phyloP scores from a whole-genome alignment of 352 stramenopile species.

The Phytophthora lateralis region DNA sequence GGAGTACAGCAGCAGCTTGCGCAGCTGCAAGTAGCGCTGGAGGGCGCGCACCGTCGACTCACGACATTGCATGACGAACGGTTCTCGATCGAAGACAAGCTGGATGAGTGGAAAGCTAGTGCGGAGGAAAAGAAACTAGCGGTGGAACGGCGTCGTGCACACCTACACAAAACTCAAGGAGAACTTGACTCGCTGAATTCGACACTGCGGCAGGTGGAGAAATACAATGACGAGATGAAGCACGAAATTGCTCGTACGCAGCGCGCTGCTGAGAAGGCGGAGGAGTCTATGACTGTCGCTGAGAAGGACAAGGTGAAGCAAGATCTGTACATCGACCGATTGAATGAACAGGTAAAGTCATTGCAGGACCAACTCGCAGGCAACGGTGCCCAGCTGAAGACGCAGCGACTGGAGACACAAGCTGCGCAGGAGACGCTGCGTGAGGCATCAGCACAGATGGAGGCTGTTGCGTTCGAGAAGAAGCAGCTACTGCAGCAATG shows the following conservation, averaged over 20 bases:
- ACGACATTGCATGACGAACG: slow-evolving; percentile 65
- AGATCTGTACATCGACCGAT: slow-evolving; percentile 93
- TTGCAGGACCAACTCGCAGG: slow-evolving; percentile 89
- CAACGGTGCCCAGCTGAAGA: slow-evolving; percentile 78
- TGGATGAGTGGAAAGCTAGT: slow-evolving; percentile 73
- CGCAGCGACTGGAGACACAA: slow-evolving; percentile 86
- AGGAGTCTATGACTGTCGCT: slow-evolving; percentile 91
- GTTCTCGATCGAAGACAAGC: slow-evolving; percentile 70
- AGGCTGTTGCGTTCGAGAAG: slow-evolving; percentile 94
- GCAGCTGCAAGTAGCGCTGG: slow-evolving; percentile 90
- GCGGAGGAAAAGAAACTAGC: slow-evolving; percentile 66
- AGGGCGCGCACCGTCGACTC: slow-evolving; percentile 80
- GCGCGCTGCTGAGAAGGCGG: slow-evolving; percentile 93
- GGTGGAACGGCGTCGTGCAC: slow-evolving; percentile 62
- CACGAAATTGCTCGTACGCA: slow-evolving; percentile 93
- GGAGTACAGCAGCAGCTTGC: slow-evolving; percentile 95
- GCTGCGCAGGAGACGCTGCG: slow-evolving; percentile 88
- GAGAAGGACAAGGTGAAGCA: slow-evolving; percentile 95
- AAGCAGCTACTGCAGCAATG: slow-evolving; percentile 96
- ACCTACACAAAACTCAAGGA: slow-evolving; percentile 82
- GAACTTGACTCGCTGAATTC: slow-evolving; percentile 90
- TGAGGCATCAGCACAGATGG: slow-evolving; percentile 91
- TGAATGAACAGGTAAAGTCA: slow-evolving; percentile 91
- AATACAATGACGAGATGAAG: slow-evolving; percentile 96
- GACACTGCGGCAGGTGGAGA: slow-evolving; percentile 88